Evolutionary conservation across 441 rosid genomes (phyloP).

Genomic region (Pelargonium citronellum): DNA sequence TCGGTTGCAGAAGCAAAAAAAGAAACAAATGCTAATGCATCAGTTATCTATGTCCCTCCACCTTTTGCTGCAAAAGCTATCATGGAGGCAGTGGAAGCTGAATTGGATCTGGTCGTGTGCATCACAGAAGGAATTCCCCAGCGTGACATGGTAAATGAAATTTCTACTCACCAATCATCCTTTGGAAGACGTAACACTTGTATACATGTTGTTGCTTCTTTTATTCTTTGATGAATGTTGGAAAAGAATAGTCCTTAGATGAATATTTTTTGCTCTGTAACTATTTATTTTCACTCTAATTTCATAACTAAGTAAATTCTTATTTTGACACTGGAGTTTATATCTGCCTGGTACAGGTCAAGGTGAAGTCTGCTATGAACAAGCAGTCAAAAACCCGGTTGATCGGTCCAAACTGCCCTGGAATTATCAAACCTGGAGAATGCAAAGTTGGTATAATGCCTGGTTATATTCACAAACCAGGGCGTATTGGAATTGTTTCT

Average conservation of each 20-base stretch:
- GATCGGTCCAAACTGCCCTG: conserved; percentile 94
- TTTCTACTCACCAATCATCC: not conserved
- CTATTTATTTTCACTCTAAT: not conserved
- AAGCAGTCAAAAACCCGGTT: conserved; percentile 75
- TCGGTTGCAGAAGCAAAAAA: conserved; percentile 94
- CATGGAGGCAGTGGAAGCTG: conserved; percentile 91
- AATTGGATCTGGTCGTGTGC: conserved; percentile 85
- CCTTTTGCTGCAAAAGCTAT: conserved; percentile 95
- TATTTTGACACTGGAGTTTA: not conserved
- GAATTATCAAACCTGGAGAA: conserved; percentile 88
- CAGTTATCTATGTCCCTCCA: conserved; percentile 88
- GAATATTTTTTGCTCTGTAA: no score
- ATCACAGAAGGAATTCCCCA: conserved; percentile 97
- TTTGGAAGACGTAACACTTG: not conserved
- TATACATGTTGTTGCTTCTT: not conserved
- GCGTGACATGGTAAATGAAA: conserved; percentile 73
- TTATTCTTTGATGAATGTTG: no score
- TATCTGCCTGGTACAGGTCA: conserved; percentile 44
- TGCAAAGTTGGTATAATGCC: conserved; percentile 97
- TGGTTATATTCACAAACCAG: conserved; percentile 88
- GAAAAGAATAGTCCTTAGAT: no score
- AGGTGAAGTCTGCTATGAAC: conserved; percentile 84
- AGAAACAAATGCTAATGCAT: conserved; percentile 87
- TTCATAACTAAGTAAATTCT: not conserved
- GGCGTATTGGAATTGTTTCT: conserved; percentile 82